These are phyloP conservation scores for Rosa chinensis DNA, from an alignment of 306 rosid species.

Conservation along the genomic window DNA sequence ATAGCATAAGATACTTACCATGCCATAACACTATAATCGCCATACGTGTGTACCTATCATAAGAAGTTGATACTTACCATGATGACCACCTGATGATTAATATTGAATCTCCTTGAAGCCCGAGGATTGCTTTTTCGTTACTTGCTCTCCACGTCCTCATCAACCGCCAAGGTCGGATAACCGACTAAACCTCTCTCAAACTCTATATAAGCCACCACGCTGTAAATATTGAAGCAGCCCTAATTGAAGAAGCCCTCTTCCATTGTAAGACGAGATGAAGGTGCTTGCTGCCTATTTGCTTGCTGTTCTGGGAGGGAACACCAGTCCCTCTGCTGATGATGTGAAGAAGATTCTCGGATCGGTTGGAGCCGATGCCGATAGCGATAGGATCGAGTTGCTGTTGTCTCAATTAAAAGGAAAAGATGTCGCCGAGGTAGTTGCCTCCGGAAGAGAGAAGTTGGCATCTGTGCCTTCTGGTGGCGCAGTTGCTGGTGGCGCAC, in stretches of 20 bases:
- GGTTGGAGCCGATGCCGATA: slow-evolving; percentile 62
- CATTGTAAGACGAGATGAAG: slow-evolving; percentile 39
- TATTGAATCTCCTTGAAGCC: not conserved
- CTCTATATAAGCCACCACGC: not conserved
- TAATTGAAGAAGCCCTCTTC: not conserved
- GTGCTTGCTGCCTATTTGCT: slow-evolving; percentile 56
- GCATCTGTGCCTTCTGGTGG: slow-evolving; percentile 58
- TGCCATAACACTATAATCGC: too few species aligned
- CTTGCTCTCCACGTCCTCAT: too few species aligned
- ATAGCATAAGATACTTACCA: too few species aligned
- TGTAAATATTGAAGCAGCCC: not conserved
- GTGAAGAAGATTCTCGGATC: slow-evolving; percentile 46
- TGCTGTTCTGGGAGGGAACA: slow-evolving; percentile 60
- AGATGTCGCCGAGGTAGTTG: slow-evolving; percentile 54
- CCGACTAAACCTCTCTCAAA: not conserved
- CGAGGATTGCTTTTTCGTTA: not conserved
- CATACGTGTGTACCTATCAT: too few species aligned
- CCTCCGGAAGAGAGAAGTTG: slow-evolving; percentile 64
- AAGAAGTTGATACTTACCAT: too few species aligned
- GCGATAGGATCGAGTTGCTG: slow-evolving; percentile 39
- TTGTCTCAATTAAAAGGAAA: slow-evolving; percentile 49
- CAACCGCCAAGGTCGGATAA: not conserved
- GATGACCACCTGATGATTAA: too few species aligned
- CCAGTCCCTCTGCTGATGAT: slow-evolving; percentile 35
- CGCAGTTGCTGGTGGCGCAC: slow-evolving; percentile 44